Percentiles rank a stretch among this genome's conserved stretches.
Conservation (phyloP, 2,329 filamentous ascomycete genomes). For the Phoma sp. region DNA sequence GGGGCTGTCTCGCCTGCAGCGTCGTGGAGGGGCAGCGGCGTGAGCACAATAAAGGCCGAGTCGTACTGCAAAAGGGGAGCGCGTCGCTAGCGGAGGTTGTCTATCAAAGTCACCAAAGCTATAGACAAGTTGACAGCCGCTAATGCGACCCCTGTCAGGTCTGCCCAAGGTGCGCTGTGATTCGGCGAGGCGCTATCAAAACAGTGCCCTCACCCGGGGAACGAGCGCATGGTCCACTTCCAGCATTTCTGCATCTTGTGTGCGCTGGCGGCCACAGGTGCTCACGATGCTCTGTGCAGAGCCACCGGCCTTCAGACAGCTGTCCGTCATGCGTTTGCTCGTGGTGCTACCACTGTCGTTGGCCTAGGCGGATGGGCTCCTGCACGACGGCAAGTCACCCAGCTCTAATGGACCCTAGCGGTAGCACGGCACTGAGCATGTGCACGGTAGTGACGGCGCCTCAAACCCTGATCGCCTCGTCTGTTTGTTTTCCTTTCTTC, state of each 20-base stretch:
- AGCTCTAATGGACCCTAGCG: slow-evolving; percentile 7
- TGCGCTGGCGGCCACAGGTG: slow-evolving; percentile 2
- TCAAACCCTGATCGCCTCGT: slow-evolving; percentile 10
- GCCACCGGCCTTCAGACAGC: not conserved
- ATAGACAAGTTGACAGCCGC: slow-evolving; percentile 6
- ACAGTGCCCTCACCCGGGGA: slow-evolving; percentile 25
- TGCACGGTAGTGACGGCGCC: slow-evolving; percentile 1
- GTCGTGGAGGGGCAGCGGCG: not conserved
- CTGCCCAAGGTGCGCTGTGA: slow-evolving; percentile 13
- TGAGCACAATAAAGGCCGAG: not conserved
- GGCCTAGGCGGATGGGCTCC: not conserved
- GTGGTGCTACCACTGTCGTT: not conserved
- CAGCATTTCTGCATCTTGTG: slow-evolving; percentile 12
- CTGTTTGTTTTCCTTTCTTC: not conserved
- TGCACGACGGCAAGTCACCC: slow-evolving; percentile 10
- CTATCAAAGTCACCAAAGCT: slow-evolving; percentile 6
- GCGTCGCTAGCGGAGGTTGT: slow-evolving; percentile 10
- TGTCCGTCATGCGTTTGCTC: not conserved
- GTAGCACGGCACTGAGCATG: slow-evolving; percentile 16
- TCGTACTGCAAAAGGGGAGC: slow-evolving; percentile 12
- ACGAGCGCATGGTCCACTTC: slow-evolving; percentile 17
- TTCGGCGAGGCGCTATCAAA: slow-evolving; percentile 20
- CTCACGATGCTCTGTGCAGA: not conserved
- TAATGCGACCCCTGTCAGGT: slow-evolving; percentile 17
- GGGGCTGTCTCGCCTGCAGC: slow-evolving; percentile 15